phyloP scores from a whole-genome alignment of 2,329 filamentous ascomycete species.

The Orbilia brochopaga region DNA sequence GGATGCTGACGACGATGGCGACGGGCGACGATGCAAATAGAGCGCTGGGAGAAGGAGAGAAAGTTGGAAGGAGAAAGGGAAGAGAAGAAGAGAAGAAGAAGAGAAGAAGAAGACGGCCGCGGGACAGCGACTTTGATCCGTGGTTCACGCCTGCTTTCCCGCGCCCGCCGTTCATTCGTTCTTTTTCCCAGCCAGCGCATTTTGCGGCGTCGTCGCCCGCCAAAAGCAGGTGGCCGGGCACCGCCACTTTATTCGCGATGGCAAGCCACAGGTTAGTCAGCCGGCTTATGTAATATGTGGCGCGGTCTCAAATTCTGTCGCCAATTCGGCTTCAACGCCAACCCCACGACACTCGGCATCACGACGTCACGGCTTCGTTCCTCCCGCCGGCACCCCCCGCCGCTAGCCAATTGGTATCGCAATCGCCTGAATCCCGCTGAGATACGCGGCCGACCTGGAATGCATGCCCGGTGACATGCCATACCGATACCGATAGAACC shows the following conservation, averaged over 20 bases:
- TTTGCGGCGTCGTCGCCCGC: neutral
- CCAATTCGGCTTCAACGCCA: neutral
- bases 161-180: neutral
- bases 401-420: neutral
- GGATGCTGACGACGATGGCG: neutral
- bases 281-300: neutral
- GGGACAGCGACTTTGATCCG: neutral
- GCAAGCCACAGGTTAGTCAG: neutral
- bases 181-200: conserved; percentile 43
- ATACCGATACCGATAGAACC: conserved; percentile 11
- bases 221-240: neutral
- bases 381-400: too few relatives aligned
- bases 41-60: neutral
- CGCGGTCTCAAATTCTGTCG: conserved; percentile 15
- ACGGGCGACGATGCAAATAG: neutral
- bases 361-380: neutral
- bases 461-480: conserved; percentile 19
- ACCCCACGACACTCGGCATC: conserved; percentile 1
- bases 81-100: neutral
- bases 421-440: neutral
- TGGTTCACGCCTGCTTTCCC: neutral
- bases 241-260: too few relatives aligned
- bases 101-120: neutral
- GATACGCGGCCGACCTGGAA: neutral
- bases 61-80: neutral